Conservation (phyloP, 148 eudicot genomes). For the Diospyros kaki region DNA sequence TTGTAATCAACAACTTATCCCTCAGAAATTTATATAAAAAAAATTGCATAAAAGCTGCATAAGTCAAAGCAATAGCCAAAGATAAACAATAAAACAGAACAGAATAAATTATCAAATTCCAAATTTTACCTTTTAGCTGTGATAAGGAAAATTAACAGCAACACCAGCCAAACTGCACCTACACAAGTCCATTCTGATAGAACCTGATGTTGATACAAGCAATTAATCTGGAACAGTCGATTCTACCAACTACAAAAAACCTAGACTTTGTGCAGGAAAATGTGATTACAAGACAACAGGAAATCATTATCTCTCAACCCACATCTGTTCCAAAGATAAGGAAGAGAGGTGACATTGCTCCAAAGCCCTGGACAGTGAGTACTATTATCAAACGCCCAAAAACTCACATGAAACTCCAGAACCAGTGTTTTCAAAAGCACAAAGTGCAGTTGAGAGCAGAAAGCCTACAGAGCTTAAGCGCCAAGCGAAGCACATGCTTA, state of each 20-base stretch:
- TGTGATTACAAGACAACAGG: background rate
- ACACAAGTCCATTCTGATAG: conserved; percentile 59
- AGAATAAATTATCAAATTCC: conserved; percentile 7
- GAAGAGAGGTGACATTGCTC: background rate
- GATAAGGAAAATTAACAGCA: conserved; percentile 40
- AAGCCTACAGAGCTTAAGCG: no score
- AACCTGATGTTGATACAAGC: conserved; percentile 43
- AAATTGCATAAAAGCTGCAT: background rate
- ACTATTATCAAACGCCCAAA: background rate
- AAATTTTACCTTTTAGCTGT: conserved; percentile 42
- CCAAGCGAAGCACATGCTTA: no score
- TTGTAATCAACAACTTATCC: background rate
- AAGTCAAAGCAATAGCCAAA: background rate
- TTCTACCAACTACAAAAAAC: background rate
- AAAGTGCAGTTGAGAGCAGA: no score
- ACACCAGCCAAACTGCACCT: conserved; percentile 30
- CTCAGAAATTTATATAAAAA: background rate
- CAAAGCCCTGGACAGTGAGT: background rate
- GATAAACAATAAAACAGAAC: background rate
- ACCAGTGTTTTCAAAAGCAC: background rate
- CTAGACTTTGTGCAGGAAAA: background rate
- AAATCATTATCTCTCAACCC: background rate
- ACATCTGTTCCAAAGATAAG: background rate
- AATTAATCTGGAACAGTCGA: background rate
- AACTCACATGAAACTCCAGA: background rate